These are phyloP conservation scores for Phlegmacium glaucopus DNA, from an alignment of 768 basidiomycete genomes.

Conservation along the genomic window DNA sequence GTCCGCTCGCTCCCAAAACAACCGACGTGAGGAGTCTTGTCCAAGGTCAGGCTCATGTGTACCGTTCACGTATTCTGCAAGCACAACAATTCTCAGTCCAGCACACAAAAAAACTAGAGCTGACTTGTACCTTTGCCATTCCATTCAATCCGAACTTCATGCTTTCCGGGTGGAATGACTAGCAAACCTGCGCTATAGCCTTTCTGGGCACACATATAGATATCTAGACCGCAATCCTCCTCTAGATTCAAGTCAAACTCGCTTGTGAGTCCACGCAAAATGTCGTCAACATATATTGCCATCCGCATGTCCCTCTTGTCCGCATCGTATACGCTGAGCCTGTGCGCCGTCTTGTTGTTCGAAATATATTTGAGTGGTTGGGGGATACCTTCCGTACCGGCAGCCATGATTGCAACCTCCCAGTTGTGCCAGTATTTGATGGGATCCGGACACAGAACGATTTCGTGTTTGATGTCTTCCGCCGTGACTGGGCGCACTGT, in stretches of 20 bases:
- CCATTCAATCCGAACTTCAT: constrained; percentile 19
- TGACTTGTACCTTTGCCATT: constrained; percentile 14
- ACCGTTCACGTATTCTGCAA: too few relatives aligned
- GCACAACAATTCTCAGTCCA: too few relatives aligned
- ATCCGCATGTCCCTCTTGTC: constrained; percentile 18
- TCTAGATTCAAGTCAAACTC: constrained; percentile 13
- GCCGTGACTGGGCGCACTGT: background rate
- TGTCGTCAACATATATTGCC: constrained; percentile 16
- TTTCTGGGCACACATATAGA: constrained; percentile 11
- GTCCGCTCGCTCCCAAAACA: too few relatives aligned
- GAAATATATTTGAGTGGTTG: constrained; percentile 19
- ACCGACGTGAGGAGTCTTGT: too few relatives aligned
- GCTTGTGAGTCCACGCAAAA: constrained; percentile 9
- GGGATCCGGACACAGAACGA: background rate
- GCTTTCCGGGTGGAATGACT: constrained; percentile 17
- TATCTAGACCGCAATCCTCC: constrained; percentile 14
- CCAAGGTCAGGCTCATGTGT: too few relatives aligned
- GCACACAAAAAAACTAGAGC: too few relatives aligned
- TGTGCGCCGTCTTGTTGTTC: constrained; percentile 13
- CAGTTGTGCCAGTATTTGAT: constrained; percentile 3
- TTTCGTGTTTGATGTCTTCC: background rate
- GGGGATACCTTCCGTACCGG: constrained; percentile 12
- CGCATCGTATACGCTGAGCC: constrained; percentile 15
- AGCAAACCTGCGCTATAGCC: constrained; percentile 15
- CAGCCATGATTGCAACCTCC: constrained; percentile 11